Conservation (phyloP, 345 rosid species). For the Rhodamnia rubescens region DNA sequence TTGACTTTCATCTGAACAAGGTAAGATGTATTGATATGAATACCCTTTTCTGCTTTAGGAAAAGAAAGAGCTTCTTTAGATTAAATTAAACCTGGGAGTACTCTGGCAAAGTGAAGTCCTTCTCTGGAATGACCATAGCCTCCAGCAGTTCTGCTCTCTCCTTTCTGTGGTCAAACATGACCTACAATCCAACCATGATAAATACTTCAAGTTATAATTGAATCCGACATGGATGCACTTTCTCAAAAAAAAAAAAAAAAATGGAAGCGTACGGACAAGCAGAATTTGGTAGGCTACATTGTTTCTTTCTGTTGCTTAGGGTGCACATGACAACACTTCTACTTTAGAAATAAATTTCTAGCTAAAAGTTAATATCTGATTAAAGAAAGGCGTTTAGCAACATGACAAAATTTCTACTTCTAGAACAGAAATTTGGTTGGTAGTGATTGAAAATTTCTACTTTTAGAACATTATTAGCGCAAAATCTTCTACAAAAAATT, state of each 20-base stretch:
- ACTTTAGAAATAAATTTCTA: too few species aligned
- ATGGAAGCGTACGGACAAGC: background rate
- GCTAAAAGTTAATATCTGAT: too few species aligned
- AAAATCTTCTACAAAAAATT: too few species aligned
- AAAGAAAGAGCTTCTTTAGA: background rate
- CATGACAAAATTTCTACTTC: too few species aligned
- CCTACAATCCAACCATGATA: background rate
- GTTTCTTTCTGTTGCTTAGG: too few species aligned
- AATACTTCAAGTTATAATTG: background rate
- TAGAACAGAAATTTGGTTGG: too few species aligned
- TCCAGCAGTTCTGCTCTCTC: slow-evolving; percentile 26
- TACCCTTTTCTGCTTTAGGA: background rate
- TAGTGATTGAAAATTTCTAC: too few species aligned
- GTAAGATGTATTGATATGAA: background rate
- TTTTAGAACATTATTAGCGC: too few species aligned
- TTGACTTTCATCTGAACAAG: background rate
- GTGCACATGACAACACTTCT: too few species aligned
- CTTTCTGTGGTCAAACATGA: slow-evolving; percentile 4
- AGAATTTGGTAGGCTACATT: background rate
- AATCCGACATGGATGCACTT: background rate
- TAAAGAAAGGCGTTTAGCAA: too few species aligned
- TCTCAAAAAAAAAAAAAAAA: too few species aligned
- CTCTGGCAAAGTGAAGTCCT: background rate
- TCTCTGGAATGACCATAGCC: slow-evolving; percentile 14
- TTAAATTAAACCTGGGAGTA: slow-evolving; percentile 4